phyloP scores from a whole-genome alignment of 1,284 basidiomycete species.

The Boletus smithii region DNA sequence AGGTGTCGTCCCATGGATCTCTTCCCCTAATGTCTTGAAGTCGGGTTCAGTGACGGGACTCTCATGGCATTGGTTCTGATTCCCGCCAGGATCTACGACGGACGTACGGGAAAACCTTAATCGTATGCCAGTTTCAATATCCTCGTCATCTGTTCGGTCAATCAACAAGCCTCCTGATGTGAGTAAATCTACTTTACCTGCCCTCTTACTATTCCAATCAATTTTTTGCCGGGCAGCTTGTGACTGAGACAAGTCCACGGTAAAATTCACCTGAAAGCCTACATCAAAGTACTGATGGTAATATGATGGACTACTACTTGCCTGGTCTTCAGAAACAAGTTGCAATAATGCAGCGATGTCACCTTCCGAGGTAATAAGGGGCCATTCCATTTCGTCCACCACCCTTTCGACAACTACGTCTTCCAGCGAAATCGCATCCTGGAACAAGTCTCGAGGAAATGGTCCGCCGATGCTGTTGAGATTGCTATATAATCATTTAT shows the following conservation, averaged over 20 bases:
- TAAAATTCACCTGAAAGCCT: slow-evolving; percentile 55
- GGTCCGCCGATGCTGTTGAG: slow-evolving; percentile 66
- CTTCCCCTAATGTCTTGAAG: background rate
- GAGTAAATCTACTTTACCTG: slow-evolving; percentile 45
- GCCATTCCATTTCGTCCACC: slow-evolving; percentile 65
- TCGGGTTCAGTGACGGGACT: slow-evolving; percentile 14
- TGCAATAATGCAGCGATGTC: slow-evolving; percentile 70
- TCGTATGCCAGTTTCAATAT: slow-evolving; percentile 64
- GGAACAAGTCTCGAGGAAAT: slow-evolving; percentile 58
- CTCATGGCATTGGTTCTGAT: slow-evolving; percentile 18
- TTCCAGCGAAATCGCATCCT: slow-evolving; percentile 65
- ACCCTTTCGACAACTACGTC: slow-evolving; percentile 48
- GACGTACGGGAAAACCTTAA: slow-evolving; percentile 42
- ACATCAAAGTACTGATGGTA: background rate
- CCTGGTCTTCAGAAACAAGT: slow-evolving; percentile 68
- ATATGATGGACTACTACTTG: slow-evolving; percentile 23
- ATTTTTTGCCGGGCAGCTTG: slow-evolving; percentile 50
- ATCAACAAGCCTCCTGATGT: slow-evolving; percentile 1
- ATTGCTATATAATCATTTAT: slow-evolving; percentile 37
- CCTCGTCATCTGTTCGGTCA: slow-evolving; percentile 63
- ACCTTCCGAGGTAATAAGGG: slow-evolving; percentile 67
- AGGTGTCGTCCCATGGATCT: slow-evolving; percentile 46
- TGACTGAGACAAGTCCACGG: slow-evolving; percentile 60
- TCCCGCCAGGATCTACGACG: slow-evolving; percentile 7
- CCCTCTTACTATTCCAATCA: slow-evolving; percentile 84